Evolutionary conservation across 352 stramenopile species (phyloP), one percentile per base, ranked within the genome.

Genomic region (Pseudoperonospora humuli): DNA sequence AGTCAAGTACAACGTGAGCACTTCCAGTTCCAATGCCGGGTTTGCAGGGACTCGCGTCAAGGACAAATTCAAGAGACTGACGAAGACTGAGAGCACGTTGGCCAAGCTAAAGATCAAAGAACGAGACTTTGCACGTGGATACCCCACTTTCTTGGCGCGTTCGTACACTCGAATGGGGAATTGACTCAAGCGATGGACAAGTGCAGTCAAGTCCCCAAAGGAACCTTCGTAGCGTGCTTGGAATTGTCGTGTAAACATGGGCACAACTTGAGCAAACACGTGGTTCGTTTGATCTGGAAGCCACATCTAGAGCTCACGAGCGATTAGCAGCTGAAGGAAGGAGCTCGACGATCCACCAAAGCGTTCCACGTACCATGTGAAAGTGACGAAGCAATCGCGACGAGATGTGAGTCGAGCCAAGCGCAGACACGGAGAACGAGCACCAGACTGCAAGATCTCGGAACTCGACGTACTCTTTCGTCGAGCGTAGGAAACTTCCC

Each of bases 341-440:
- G 31, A 32, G 3, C 11, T 10, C 26, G 4, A 14, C 17, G 31
- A 18, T 7, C 38, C 9, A 27, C 14, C 5, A 14, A 23, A 20
- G 7, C 9, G 3, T 2, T 1, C 39, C 3, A 44, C 44, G 19
- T 67, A 83, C 70, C 46, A 84, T 9, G 29, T 83, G 63, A 20
- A 88, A 86, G 46, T 88, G 76, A 3, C 76, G 66, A 11, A 88
- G 39, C 2, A 88, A 50, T 15, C 76, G 64, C 17, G 56, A 47
- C 19, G 64, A 35, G 3, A 84, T 40, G 1, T 35, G 45, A 8
- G 59, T 48, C 18, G 73, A 79, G 3, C 67, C 72, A 28, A 68
- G 67, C 0, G 70, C 17, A 0, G 67, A 67, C 3, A 79, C 23
- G 10, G 72, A 78, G 44, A 78, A 84, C 2, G 69, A 70, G 10